Percentiles rank a stretch among this genome's conserved stretches.
phyloP scores from a whole-genome alignment of 176 grass and related monocot genomes.

The Zoysia pacifica region DNA sequence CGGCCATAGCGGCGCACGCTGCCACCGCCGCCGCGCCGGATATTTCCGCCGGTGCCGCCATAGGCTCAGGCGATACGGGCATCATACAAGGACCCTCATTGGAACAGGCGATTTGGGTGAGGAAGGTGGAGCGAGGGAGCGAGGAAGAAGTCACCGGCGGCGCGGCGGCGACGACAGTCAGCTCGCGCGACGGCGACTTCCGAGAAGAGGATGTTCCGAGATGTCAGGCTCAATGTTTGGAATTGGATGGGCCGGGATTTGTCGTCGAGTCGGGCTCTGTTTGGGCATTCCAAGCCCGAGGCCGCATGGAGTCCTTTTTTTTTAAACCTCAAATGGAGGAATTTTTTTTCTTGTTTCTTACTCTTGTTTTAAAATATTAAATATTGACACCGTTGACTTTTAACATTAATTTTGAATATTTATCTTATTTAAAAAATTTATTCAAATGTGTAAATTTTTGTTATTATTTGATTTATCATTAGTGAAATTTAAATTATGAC shows the following conservation, averaged over 20 bases:
- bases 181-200: not conserved
- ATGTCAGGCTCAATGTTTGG: not conserved
- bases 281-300: not conserved
- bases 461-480: too few species aligned
- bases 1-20: slow-evolving; percentile 59
- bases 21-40: slow-evolving; percentile 36
- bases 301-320: too few species aligned
- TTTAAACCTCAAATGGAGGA: too few species aligned
- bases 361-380: too few species aligned
- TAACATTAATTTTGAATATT: too few species aligned
- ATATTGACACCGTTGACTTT: too few species aligned
- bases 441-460: too few species aligned
- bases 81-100: not conserved
- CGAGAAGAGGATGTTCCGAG: not conserved
- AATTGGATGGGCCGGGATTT: not conserved
- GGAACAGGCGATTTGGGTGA: not conserved
- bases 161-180: not conserved
- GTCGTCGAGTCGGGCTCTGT: not conserved
- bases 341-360: too few species aligned
- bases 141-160: slow-evolving; percentile 7
- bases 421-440: too few species aligned
- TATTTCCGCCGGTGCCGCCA: slow-evolving; percentile 31
- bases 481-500: too few species aligned
- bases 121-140: not conserved
- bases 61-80: not conserved